A percentile compares a stretch with the other conserved stretches of the same genome.
Evolutionary conservation across 202 grass and related monocot genomes (phyloP).

Genomic region (Alloteropsis angusta): DNA sequence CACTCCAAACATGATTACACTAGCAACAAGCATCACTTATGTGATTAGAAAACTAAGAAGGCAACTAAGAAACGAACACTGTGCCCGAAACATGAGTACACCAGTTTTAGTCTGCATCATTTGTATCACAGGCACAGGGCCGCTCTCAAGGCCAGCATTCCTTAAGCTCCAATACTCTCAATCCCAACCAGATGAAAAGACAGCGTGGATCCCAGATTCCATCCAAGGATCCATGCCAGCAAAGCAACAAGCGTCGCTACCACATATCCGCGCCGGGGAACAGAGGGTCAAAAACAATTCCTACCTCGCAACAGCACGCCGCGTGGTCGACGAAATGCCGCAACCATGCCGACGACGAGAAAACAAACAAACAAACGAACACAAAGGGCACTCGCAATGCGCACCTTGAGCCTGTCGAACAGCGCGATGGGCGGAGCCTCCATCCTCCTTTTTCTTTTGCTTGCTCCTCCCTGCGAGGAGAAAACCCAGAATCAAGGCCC

Average conservation of each 20-base stretch:
- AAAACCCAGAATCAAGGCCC: not conserved
- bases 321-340: slow-evolving; percentile 39
- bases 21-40: not conserved
- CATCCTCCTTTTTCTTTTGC: not conserved
- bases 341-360: not conserved
- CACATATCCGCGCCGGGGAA: not conserved
- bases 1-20: not conserved
- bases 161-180: not conserved
- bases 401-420: slow-evolving; percentile 68
- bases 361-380: not conserved
- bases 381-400: not conserved
- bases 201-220: not conserved
- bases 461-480: not conserved
- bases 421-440: slow-evolving; percentile 44
- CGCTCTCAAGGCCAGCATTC: not conserved
- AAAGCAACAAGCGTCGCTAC: not conserved
- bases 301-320: not conserved
- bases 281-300: not conserved
- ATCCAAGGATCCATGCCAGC: not conserved
- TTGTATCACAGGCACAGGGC: not conserved
- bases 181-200: not conserved
- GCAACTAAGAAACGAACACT: not conserved
- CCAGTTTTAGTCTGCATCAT: not conserved
- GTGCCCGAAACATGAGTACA: not conserved
- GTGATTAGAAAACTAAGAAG: not conserved